Evolutionary conservation across 2,329 filamentous ascomycete species (phyloP), one percentile per base, ranked within the genome.

Genomic region (Aspergillus pseudoterreus): DNA sequence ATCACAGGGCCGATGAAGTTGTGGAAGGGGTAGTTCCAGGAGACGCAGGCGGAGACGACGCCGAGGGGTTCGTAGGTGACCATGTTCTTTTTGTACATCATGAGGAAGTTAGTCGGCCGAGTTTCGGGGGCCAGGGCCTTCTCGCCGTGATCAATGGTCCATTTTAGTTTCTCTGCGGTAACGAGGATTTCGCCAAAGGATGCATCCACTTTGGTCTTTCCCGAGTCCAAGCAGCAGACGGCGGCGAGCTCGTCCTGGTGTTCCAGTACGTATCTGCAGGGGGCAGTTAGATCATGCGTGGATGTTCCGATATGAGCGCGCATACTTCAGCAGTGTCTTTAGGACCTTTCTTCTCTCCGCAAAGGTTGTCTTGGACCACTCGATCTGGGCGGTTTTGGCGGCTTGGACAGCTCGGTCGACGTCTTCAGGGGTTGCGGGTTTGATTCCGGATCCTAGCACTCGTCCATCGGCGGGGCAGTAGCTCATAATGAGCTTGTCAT

Each of bases 11-110:
- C 90, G 43, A 97, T 83, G 57, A 97, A 79, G 72, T 99, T 99
- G 75, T 99, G 94, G 72, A 97, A 95, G 42, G 90, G 85, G 68
- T 91, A 97, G 76, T 99, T 99, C 94, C 94, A 99, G 67, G 88
- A 94, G 41, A 99, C 90, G 47, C 92, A 86, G 15, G 94, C 92
- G 10, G 90, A 87, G 5, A 99, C 89, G 33, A 99, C 90, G 14
- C 94, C 94, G 17, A 97, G 77, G 12, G 94, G 92, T 72, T 99
- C 92, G 71, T 95, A 99, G 45, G 82, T 77, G 24, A 99, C 91
- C 56, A 85, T 86, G 67, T 96, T 96, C 69, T 82, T 84, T 80
- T 99, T 99, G 75, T 97, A 96, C 73, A 85, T 83, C 90, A 99
- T 95, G 57, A 99, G 81, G 43, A 96, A 78, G 70, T 95, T 96